Percentiles rank a stretch among this genome's conserved stretches.
Conservation (phyloP, 495 filamentous ascomycete genomes). For the Talaromyces wortmannii region DNA sequence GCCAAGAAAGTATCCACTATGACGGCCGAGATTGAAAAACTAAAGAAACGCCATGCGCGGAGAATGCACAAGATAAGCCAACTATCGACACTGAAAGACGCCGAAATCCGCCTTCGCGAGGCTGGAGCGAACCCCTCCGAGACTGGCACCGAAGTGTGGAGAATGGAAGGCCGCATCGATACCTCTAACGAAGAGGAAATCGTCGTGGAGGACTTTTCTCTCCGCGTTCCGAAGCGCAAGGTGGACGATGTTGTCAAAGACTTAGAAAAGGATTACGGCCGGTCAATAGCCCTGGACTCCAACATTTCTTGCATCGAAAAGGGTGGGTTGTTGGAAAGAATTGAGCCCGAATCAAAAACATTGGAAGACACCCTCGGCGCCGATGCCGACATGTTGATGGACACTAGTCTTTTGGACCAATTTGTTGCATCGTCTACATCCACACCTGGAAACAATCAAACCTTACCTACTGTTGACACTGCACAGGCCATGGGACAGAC, state of each 20-base stretch:
- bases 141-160: conserved; percentile 52
- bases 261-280: conserved; percentile 49
- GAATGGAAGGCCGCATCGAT: conserved; percentile 54
- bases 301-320: conserved; percentile 62
- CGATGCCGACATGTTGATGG: conserved; percentile 61
- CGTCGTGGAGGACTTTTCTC: conserved; percentile 21
- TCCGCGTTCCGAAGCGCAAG: conserved; percentile 41
- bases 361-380: conserved; percentile 35
- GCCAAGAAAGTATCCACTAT: conserved; percentile 56
- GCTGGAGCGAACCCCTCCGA: conserved; percentile 43
- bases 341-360: conserved; percentile 34
- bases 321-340: conserved; percentile 62
- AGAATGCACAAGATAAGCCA: conserved; percentile 67
- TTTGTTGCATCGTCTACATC: conserved; percentile 50
- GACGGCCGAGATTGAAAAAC: conserved; percentile 69
- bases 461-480: conserved; percentile 20
- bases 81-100: conserved; percentile 53
- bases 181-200: conserved; percentile 44
- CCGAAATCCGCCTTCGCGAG: conserved; percentile 50
- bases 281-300: conserved; percentile 48
- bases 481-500: conserved; percentile 14
- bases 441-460: conserved; percentile 30
- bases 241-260: conserved; percentile 55
- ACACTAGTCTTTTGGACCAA: conserved; percentile 56
- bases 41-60: conserved; percentile 72